Conservation (phyloP, 176 grass and related monocot species). For the Puccinellia tenuiflora region DNA sequence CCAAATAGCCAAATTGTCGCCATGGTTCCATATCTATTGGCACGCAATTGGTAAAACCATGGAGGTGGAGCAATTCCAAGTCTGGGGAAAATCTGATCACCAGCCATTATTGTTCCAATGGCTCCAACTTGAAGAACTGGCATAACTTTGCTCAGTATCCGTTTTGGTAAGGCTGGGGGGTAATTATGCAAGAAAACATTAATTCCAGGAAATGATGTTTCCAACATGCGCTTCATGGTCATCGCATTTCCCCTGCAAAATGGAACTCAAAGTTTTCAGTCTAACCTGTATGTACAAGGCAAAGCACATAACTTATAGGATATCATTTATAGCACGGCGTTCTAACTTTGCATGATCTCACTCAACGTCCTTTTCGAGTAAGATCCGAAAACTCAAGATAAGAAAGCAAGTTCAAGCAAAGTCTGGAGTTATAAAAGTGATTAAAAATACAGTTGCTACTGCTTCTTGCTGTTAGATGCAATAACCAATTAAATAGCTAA, state of each 20-base stretch:
- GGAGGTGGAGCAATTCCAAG: constrained; percentile 75
- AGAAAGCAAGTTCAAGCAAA: not conserved
- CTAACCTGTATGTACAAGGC: not conserved
- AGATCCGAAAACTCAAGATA: not conserved
- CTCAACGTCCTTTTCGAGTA: not conserved
- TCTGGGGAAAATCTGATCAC: constrained; percentile 91
- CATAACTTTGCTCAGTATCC: constrained; percentile 66
- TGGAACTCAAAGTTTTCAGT: not conserved
- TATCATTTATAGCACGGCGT: not conserved
- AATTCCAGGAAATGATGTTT: constrained; percentile 83
- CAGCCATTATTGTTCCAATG: constrained; percentile 68
- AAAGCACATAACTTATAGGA: not conserved
- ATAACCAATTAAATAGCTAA: not conserved
- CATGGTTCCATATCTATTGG: constrained; percentile 92
- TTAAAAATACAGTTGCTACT: not conserved
- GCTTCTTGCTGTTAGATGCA: not conserved
- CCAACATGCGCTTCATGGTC: constrained; percentile 91
- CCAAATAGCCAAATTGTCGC: constrained; percentile 81
- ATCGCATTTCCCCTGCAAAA: constrained; percentile 78
- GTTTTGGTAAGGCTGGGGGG: constrained; percentile 79
- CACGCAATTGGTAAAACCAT: constrained; percentile 56
- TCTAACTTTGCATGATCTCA: not conserved
- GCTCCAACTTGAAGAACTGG: constrained; percentile 85
- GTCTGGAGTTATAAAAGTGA: not conserved
- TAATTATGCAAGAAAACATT: constrained; percentile 82